Evolutionary conservation across 108 stramenopile species (phyloP), one percentile per base, ranked within the genome.

Genomic region (Craspedostauros australis): DNA sequence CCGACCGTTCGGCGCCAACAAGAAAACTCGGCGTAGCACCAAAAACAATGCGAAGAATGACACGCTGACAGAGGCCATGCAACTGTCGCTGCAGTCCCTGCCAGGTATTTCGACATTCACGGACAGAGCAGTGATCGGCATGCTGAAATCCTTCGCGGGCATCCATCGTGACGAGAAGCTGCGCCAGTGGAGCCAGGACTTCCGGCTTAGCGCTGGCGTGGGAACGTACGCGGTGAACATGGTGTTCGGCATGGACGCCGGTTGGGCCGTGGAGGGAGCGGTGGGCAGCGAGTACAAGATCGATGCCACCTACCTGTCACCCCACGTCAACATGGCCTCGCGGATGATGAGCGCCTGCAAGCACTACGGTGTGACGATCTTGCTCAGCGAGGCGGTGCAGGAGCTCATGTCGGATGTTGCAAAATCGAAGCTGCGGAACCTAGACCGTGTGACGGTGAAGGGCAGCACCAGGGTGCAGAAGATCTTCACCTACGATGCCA

Each of bases 261-360:
- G 97, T 14, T 98, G 97, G 97, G 91, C 91, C 6, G 82, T 93
- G 0, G 95, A 95, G 51, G 95, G 95, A 33, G 95, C 95, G 2
- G 95, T 95, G 15, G 95, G 95, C 2, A 80, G 77, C 33, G 61
- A 73, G 34, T 82, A 86, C 70, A 95, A 95, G 62, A 89, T 95
- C 50, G 95, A 96, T 68, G 95, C 95, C 26, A 96, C 95, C n/a
- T 96, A 96, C 55, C 70, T 96, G 4, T 92, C 90, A 14, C 95
- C 95, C 12, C 91, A 93, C 67, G 95, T 96, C 18, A 96, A 96
- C 55, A 91, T 94, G 91, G 89, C 95, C 18, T 86, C 90, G 3
- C 71, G 95, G 38, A 91, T 96, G 88, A 91, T 88, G 86, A 83
- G 80, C 55, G 93, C 95, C 24, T 83, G 77, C 40, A 82, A 80